Conservation (phyloP, 495 filamentous ascomycete species). For the Daldinia decipiens region DNA sequence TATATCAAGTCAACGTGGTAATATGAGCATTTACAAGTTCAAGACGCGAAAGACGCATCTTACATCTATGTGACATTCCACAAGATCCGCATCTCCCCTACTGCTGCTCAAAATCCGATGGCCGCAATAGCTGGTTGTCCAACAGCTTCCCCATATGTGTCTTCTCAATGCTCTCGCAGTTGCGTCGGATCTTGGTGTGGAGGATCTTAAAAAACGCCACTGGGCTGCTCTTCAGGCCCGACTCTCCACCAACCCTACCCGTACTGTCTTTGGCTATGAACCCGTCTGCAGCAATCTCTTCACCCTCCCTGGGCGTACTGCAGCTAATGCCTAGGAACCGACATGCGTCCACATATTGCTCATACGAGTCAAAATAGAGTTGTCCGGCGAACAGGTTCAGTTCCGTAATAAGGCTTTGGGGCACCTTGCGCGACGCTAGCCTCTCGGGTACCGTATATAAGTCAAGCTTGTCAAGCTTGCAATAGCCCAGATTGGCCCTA, state of each 20-base stretch:
- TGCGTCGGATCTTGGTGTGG: conserved; percentile 61
- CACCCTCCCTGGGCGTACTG: conserved; percentile 43
- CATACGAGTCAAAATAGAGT: conserved; percentile 65
- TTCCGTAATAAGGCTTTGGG: conserved; percentile 51
- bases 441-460: conserved; percentile 53
- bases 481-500: conserved; percentile 56
- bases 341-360: conserved; percentile 65
- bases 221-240: conserved; percentile 60
- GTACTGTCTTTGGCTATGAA: conserved; percentile 49
- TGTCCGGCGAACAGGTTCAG: conserved; percentile 76
- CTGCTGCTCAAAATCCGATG: conserved; percentile 53
- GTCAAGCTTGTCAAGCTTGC: conserved; percentile 60
- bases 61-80: neutral
- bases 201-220: conserved; percentile 63
- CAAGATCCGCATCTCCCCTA: neutral
- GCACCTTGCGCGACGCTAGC: conserved; percentile 24
- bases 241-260: conserved; percentile 34
- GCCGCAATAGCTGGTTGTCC: conserved; percentile 37
- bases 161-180: conserved; percentile 60
- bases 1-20: neutral
- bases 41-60: neutral
- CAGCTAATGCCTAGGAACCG: conserved; percentile 61
- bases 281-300: conserved; percentile 56
- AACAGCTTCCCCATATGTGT: conserved; percentile 67
- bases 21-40: neutral